phyloP scores from a whole-genome alignment of 176 grass and related monocot genomes.

The Carex cristatella region DNA sequence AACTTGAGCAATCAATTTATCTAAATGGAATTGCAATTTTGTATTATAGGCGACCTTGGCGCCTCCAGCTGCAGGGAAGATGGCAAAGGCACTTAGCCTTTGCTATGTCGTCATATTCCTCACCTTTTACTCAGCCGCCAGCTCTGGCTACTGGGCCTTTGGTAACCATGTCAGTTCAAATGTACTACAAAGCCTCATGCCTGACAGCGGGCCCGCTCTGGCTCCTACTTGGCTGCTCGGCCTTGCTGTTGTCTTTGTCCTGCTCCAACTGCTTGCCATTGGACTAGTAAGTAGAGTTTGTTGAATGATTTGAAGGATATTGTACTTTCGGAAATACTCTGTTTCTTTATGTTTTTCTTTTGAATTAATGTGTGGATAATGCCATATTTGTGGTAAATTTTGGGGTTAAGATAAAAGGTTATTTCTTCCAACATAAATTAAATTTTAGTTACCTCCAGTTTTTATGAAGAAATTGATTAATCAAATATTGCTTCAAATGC shows the following conservation, averaged over 20 bases:
- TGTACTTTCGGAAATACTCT: background rate
- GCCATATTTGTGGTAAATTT: background rate
- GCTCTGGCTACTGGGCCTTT: conserved; percentile 86
- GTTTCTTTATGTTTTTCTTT: background rate
- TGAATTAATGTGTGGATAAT: background rate
- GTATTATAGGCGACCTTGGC: conserved; percentile 75
- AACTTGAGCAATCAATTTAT: background rate
- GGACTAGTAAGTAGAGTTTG: conserved; percentile 43
- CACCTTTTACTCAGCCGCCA: conserved; percentile 57
- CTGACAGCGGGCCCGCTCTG: conserved; percentile 56
- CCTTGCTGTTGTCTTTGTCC: conserved; percentile 55
- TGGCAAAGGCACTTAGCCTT: conserved; percentile 78
- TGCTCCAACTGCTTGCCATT: conserved; percentile 89
- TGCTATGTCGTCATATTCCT: conserved; percentile 67
- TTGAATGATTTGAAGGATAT: background rate
- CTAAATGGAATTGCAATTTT: background rate
- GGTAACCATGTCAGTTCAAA: conserved; percentile 74
- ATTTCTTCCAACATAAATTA: background rate
- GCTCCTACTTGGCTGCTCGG: conserved; percentile 88
- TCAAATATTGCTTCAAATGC: background rate
- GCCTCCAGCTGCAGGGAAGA: conserved; percentile 85
- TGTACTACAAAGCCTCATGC: conserved; percentile 73
- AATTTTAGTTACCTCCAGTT: background rate
- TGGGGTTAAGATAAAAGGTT: background rate
- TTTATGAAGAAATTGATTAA: background rate